phyloP scores from a whole-genome alignment of 805 yeast genomes.

The Suhomyces sp. region DNA sequence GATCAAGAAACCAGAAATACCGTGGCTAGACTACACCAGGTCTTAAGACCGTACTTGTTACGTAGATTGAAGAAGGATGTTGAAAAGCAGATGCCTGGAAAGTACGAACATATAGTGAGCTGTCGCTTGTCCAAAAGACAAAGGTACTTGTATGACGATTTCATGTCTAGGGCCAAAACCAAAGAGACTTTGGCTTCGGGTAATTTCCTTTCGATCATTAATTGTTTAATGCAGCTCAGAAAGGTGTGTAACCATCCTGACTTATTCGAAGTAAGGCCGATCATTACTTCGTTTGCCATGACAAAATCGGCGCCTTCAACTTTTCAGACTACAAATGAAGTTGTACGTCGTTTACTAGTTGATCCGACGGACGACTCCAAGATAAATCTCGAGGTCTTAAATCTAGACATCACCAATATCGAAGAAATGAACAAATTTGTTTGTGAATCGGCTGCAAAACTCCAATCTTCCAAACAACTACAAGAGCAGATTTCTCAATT shows the following conservation, averaged over 20 bases:
- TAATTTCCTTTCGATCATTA: slow-evolving; percentile 89
- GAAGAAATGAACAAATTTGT: slow-evolving; percentile 47
- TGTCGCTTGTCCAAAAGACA: slow-evolving; percentile 93
- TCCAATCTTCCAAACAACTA: slow-evolving; percentile 49
- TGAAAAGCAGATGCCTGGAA: slow-evolving; percentile 98
- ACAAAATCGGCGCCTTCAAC: slow-evolving; percentile 56
- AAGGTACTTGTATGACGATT: slow-evolving; percentile 88
- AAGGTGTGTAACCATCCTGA: slow-evolving; percentile 98
- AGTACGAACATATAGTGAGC: slow-evolving; percentile 90
- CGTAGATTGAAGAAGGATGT: slow-evolving; percentile 94
- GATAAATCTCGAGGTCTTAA: slow-evolving; percentile 56
- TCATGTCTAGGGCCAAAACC: slow-evolving; percentile 95
- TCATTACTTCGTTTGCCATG: slow-evolving; percentile 83
- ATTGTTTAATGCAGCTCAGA: slow-evolving; percentile 95
- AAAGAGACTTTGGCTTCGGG: slow-evolving; percentile 92
- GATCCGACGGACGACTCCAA: slow-evolving; percentile 12
- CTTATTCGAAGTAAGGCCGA: slow-evolving; percentile 92
- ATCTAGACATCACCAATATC: slow-evolving; percentile 51
- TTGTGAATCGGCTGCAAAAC: slow-evolving; percentile 37
- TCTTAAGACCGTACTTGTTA: slow-evolving; percentile 84
- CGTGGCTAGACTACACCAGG: slow-evolving; percentile 86
- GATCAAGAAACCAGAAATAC: slow-evolving; percentile 81
- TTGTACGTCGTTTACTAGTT: slow-evolving; percentile 18
- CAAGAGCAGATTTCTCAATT: slow-evolving; percentile 43
- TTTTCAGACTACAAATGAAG: slow-evolving; percentile 34